Conservation (phyloP, 768 basidiomycete genomes). For the Phylloporus sp. region DNA sequence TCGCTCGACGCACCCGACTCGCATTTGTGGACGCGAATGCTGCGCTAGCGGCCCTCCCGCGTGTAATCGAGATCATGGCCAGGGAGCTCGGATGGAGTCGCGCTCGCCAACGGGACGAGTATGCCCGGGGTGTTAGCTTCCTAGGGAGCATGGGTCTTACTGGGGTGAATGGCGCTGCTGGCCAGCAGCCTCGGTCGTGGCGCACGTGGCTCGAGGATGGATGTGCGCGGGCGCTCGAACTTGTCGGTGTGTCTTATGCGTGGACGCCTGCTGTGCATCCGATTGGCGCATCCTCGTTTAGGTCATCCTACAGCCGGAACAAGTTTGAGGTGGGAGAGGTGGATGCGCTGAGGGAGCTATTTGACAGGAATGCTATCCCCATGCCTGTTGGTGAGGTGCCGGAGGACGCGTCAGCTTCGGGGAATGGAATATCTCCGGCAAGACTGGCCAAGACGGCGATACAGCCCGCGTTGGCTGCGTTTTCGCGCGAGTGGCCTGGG, state of each 20-base stretch:
- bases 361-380: constrained; percentile 16
- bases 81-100: constrained; percentile 77
- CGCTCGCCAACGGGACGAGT: constrained; percentile 55
- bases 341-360: constrained; percentile 39
- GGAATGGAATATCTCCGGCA: constrained; percentile 8
- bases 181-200: constrained; percentile 5
- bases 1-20: constrained; percentile 89
- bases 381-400: not conserved
- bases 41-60: constrained; percentile 79
- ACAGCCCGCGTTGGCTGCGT: constrained; percentile 40
- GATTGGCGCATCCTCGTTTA: constrained; percentile 6
- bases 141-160: constrained; percentile 83
- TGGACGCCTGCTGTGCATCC: not conserved
- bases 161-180: constrained; percentile 39
- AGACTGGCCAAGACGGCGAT: constrained; percentile 40
- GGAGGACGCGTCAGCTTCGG: not conserved
- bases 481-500: constrained; percentile 33
- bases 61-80: constrained; percentile 88
- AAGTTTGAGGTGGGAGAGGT: constrained; percentile 53
- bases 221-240: constrained; percentile 24
- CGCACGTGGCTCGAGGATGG: constrained; percentile 14
- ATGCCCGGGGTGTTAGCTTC: constrained; percentile 57
- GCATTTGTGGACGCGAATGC: constrained; percentile 90
- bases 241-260: not conserved
- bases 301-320: constrained; percentile 42